Evolutionary conservation across 2,329 filamentous ascomycete genomes (phyloP), one percentile per base, ranked within the genome.

Genomic region (Zelopaecilomyces penicillatus): DNA sequence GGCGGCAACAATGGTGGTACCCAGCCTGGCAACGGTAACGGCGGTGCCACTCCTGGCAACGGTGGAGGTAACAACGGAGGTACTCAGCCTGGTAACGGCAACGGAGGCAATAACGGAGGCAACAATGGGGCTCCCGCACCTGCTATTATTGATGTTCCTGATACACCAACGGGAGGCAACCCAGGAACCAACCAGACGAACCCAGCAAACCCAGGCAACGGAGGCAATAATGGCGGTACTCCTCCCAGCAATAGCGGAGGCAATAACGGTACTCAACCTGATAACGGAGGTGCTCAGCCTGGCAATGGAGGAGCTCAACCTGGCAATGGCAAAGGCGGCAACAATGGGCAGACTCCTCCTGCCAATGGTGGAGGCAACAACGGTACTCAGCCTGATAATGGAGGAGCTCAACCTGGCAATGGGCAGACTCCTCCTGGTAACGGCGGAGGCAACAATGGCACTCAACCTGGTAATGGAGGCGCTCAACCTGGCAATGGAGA

Each of bases 361-460:
- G 34, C 12, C 36, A 39, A 19, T 12, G 28, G 19, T 27, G 41
- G 31, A 9, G 40, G 41, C 12, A 45, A 50, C 9, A 47, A 47
- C 5, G 47, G 52, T 4, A 26, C 28, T 7, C 5, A 37, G 19
- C 19, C 19, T 9, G 9, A 30, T 11, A 37, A 36, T 30, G 41
- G 41, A n/a, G 27, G 37, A 5, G 19, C 19, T 19, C 19, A 19
- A 19, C 30, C 49, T 36, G 47, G 49, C 9, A 51, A 41, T 41
- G 37, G 3, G 11, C 41, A 19, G n/a, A 36, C 39, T 12, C 39
- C 31, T 19, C 30, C 33, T 10, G 2, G 8, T 11, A 32, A 11
- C 7, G 30, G 10, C 26, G 42, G 43, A 10, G 46, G 30, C 5
- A 33, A 42, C 26, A 38, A 28, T n/a, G 39, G 39, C 4, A 37